These are phyloP conservation scores for Aquanectria penicillioides DNA, from an alignment of 2,329 filamentous ascomycete species.

Conservation along the genomic window DNA sequence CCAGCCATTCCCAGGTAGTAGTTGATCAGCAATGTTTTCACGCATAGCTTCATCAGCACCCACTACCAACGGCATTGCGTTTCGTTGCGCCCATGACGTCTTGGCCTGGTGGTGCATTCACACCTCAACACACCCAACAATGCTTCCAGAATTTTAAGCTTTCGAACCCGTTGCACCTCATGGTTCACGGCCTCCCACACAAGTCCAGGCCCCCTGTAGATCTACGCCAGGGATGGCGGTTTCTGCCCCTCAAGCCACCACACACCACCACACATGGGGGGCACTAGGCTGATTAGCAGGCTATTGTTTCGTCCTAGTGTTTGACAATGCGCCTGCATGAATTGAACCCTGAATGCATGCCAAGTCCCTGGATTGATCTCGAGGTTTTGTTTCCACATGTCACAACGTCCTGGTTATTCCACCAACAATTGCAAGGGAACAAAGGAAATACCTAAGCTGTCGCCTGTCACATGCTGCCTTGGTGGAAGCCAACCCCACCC, in stretches of 20 bases:
- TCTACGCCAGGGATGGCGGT: conserved; percentile 19
- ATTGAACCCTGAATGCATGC: not conserved
- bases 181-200: conserved; percentile 5
- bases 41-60: too few relatives aligned
- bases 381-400: not conserved
- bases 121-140: not conserved
- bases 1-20: too few relatives aligned
- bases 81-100: too few relatives aligned
- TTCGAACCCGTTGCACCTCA: conserved; percentile 8
- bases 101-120: too few relatives aligned
- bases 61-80: too few relatives aligned
- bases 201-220: conserved; percentile 17
- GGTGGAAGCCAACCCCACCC: too few relatives aligned
- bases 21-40: too few relatives aligned
- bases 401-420: not conserved
- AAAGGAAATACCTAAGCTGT: too few relatives aligned
- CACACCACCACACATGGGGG: not conserved
- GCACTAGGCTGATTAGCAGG: not conserved
- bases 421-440: too few relatives aligned
- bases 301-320: not conserved
- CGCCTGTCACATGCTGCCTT: too few relatives aligned
- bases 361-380: not conserved
- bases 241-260: conserved; percentile 18
- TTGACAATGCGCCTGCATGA: not conserved
- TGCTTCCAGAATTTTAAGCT: conserved; percentile 11